phyloP scores from a whole-genome alignment of 2,329 filamentous ascomycete genomes.

The Fusarium nisikadoi region DNA sequence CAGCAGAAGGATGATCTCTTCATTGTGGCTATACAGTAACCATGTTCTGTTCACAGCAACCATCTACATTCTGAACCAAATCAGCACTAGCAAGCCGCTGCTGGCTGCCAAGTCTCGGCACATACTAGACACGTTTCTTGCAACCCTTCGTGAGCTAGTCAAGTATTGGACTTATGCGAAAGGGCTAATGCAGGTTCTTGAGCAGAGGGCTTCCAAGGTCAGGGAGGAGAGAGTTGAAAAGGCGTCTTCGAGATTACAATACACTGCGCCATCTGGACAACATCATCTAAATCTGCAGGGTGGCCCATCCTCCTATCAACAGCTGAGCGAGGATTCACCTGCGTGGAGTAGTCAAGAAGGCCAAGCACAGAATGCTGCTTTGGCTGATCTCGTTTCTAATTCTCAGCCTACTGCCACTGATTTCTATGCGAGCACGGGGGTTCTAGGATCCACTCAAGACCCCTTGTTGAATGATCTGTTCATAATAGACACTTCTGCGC shows the following conservation, averaged over 20 bases:
- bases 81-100: neutral
- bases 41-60: slow-evolving; percentile 13
- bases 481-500: neutral
- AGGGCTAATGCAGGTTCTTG: neutral
- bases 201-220: neutral
- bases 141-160: neutral
- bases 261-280: neutral
- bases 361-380: too few relatives aligned
- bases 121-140: neutral
- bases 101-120: slow-evolving; percentile 5
- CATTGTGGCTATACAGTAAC: slow-evolving; percentile 14
- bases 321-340: neutral
- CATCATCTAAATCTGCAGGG: neutral
- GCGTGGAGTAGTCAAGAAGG: fast-evolving
- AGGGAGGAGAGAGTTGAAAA: neutral
- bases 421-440: neutral
- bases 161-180: slow-evolving; percentile 16
- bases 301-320: neutral
- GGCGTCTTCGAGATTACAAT: neutral
- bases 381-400: neutral
- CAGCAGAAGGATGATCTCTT: neutral
- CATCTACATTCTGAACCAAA: slow-evolving; percentile 8
- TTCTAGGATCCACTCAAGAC: neutral
- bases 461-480: neutral
- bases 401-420: neutral